phyloP scores from a whole-genome alignment of 352 stramenopile species.

The Globisporangium echinulatum region DNA sequence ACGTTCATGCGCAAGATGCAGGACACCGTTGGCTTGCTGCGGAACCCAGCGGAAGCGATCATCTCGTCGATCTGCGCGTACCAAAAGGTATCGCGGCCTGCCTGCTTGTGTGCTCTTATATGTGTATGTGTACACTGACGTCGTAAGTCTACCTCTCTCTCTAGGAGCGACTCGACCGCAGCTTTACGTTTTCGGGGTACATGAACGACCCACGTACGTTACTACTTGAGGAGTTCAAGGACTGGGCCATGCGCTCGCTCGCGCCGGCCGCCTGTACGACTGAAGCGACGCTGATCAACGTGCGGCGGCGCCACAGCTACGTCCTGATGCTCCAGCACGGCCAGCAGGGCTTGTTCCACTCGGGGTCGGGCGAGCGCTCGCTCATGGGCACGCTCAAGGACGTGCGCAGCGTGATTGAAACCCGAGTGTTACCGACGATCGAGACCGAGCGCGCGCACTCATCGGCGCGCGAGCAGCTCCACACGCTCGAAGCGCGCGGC shows the following conservation, averaged over 20 bases:
- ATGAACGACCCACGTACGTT: conserved; percentile 78
- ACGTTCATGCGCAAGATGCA: conserved; percentile 87
- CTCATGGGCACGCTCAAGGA: conserved; percentile 79
- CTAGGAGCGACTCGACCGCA: conserved; percentile 65
- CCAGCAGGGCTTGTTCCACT: conserved; percentile 78
- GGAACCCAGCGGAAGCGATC: conserved; percentile 77
- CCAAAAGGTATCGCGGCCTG: conserved; percentile 30
- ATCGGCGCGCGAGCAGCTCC: conserved; percentile 72
- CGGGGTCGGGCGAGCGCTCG: conserved; percentile 63
- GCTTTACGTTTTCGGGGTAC: conserved; percentile 73
- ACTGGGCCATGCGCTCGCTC: conserved; percentile 79
- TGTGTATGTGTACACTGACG: neutral
- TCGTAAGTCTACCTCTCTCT: neutral
- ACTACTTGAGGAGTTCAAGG: conserved; percentile 82
- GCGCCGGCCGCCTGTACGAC: conserved; percentile 69
- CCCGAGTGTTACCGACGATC: conserved; percentile 65
- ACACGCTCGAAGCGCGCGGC: conserved; percentile 68
- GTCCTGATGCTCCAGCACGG: conserved; percentile 72
- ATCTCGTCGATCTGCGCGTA: conserved; percentile 85
- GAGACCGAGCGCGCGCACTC: conserved; percentile 77
- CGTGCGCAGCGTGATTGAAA: conserved; percentile 76
- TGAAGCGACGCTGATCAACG: conserved; percentile 70
- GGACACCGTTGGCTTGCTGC: conserved; percentile 69
- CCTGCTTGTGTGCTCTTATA: neutral
- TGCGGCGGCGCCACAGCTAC: conserved; percentile 68